A percentile compares a stretch with the other conserved stretches of the same genome.
These are phyloP conservation scores for Fusarium paranaense DNA, from an alignment of 2,329 filamentous ascomycete species.

Conservation along the genomic window DNA sequence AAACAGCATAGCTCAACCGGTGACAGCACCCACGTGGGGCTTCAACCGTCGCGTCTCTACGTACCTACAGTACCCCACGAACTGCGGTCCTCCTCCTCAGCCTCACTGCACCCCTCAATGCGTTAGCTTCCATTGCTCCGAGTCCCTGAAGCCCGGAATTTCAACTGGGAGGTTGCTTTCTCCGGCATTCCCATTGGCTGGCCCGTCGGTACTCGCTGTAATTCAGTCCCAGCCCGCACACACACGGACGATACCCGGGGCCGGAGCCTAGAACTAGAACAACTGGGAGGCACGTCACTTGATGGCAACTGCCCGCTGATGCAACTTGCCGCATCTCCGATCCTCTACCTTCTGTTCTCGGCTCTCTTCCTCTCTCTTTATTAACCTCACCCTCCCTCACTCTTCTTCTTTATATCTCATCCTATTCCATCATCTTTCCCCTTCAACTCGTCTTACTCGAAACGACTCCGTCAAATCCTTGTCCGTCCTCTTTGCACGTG, in stretches of 20 bases:
- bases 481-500: constrained; percentile 19
- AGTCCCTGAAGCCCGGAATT: constrained; percentile 7
- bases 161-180: constrained; percentile 5
- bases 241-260: not conserved
- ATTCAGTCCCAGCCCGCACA: not conserved
- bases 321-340: constrained; percentile 40
- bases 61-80: constrained; percentile 12
- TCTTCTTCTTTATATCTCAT: not conserved
- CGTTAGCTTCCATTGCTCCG: constrained; percentile 44
- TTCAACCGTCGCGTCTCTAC: constrained; percentile 8
- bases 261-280: constrained; percentile 1
- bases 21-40: constrained; percentile 18
- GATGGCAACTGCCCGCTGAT: constrained; percentile 26
- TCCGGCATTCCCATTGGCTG: constrained; percentile 20
- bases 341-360: constrained; percentile 1
- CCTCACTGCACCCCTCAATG: constrained; percentile 15
- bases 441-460: not conserved
- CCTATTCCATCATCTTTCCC: not conserved
- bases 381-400: constrained; percentile 9
- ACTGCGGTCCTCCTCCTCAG: constrained; percentile 6
- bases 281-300: constrained; percentile 38
- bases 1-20: not conserved
- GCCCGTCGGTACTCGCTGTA: not conserved
- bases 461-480: constrained; percentile 1
- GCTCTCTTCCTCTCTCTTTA: constrained; percentile 4